These are phyloP conservation scores for Diaporthe humulicola DNA, from an alignment of 2,329 filamentous ascomycete genomes.

Conservation along the genomic window DNA sequence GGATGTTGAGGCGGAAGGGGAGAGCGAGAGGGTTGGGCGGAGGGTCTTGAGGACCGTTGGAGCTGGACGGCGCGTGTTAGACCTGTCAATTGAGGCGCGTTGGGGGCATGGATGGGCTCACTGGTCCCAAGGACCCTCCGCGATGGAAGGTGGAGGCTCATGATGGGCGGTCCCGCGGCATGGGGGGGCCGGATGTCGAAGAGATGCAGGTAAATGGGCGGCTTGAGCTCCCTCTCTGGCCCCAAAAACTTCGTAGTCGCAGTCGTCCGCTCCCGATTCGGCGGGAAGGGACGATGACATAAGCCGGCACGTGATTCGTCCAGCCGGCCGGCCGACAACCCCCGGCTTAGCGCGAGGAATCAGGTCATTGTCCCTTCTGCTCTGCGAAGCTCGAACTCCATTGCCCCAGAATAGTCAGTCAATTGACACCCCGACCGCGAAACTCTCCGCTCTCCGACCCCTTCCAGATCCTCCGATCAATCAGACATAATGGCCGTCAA, in stretches of 20 bases:
- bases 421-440: slow-evolving; percentile 34
- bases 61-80: slow-evolving; percentile 26
- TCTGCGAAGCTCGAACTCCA: slow-evolving; percentile 24
- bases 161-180: slow-evolving; percentile 53
- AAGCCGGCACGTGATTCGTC: slow-evolving; percentile 29
- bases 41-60: slow-evolving; percentile 40
- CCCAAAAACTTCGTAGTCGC: slow-evolving; percentile 31
- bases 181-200: slow-evolving; percentile 39
- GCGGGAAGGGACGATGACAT: slow-evolving; percentile 25
- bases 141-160: slow-evolving; percentile 76
- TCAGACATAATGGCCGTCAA: slow-evolving; percentile 65
- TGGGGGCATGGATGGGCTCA: slow-evolving; percentile 53
- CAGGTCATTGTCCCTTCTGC: slow-evolving; percentile 37
- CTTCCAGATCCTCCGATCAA: slow-evolving; percentile 35
- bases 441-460: slow-evolving; percentile 38
- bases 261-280: slow-evolving; percentile 25
- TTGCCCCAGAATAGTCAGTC: slow-evolving; percentile 24
- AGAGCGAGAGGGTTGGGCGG: slow-evolving; percentile 38
- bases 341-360: slow-evolving; percentile 38
- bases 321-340: not conserved
- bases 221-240: not conserved
- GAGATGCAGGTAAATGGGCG: not conserved
- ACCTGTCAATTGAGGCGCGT: slow-evolving; percentile 38
- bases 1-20: slow-evolving; percentile 27
- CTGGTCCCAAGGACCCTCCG: slow-evolving; percentile 72